Conservation (phyloP, 768 basidiomycete species). For the Cystofilobasidium ferigula region DNA sequence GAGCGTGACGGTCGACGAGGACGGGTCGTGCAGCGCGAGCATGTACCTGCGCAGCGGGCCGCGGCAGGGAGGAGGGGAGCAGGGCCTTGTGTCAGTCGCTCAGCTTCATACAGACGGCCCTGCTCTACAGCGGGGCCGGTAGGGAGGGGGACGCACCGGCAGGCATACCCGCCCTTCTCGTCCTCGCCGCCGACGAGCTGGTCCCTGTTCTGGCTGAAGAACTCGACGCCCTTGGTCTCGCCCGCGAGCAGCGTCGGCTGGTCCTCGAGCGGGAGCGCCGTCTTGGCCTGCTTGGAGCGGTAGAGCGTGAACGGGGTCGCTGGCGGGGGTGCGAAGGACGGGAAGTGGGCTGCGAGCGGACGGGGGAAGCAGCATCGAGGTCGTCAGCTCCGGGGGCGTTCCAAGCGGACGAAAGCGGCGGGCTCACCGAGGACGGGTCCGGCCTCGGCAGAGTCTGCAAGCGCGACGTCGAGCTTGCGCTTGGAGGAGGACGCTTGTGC, state of each 20-base stretch:
- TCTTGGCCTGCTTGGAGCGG: slow-evolving; percentile 28
- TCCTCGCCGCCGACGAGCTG: slow-evolving; percentile 41
- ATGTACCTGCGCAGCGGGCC: slow-evolving; percentile 53
- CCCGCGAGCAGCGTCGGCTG: slow-evolving; percentile 53
- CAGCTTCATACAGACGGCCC: too few relatives aligned
- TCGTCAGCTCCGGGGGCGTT: neutral
- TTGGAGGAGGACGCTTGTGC: slow-evolving; percentile 1
- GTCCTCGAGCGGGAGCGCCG: slow-evolving; percentile 26
- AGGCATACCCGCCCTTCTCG: slow-evolving; percentile 32
- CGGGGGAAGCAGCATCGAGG: neutral
- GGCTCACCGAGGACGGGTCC: slow-evolving; percentile 6
- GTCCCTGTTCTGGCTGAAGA: slow-evolving; percentile 51
- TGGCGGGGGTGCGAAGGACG: slow-evolving; percentile 50
- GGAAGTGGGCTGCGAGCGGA: slow-evolving; percentile 56
- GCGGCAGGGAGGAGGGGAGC: neutral
- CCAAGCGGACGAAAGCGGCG: neutral
- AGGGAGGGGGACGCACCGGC: slow-evolving; percentile 7
- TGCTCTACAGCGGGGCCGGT: too few relatives aligned
- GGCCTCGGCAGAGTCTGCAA: neutral
- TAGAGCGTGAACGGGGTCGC: slow-evolving; percentile 57
- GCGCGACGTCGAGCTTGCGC: neutral
- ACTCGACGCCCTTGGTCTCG: slow-evolving; percentile 75
- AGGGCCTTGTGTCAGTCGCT: too few relatives aligned
- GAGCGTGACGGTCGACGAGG: slow-evolving; percentile 57
- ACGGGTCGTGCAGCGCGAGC: slow-evolving; percentile 67